Percentiles rank a stretch among this genome's conserved stretches.
Conservation (phyloP, 164 flowering plant genomes). For the Tetrastigma voinierianum region DNA sequence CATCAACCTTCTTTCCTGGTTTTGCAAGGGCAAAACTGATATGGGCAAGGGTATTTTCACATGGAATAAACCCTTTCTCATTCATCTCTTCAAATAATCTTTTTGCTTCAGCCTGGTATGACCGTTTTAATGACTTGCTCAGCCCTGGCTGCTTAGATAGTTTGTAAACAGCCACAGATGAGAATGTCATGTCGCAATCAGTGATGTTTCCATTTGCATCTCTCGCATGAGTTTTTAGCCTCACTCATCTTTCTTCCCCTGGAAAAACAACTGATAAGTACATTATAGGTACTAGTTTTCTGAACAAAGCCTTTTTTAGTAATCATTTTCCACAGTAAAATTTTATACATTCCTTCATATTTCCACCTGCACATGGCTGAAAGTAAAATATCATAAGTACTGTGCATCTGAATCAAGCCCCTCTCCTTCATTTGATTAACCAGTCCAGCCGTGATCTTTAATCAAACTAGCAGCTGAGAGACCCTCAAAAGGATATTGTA, state of each 20-base stretch:
- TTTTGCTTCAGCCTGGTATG: conserved; percentile 51
- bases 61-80: conserved; percentile 51
- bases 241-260: conserved; percentile 73
- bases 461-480: conserved; percentile 46
- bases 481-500: conserved; percentile 61
- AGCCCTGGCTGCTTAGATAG: conserved; percentile 46
- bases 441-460: conserved; percentile 48
- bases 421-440: conserved; percentile 56
- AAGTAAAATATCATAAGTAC: conserved; percentile 62
- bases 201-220: conserved; percentile 65
- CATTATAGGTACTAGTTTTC: conserved; percentile 65
- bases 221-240: conserved; percentile 79
- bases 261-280: conserved; percentile 67
- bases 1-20: conserved; percentile 46
- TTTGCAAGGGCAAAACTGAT: conserved; percentile 47
- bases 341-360: conserved; percentile 60
- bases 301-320: conserved; percentile 76
- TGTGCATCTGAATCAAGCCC: conserved; percentile 52
- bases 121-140: conserved; percentile 26
- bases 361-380: conserved; percentile 71
- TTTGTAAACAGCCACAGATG: conserved; percentile 76
- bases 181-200: conserved; percentile 80
- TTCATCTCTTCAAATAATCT: conserved; percentile 61
- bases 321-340: conserved; percentile 89
- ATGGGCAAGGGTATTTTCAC: conserved; percentile 43